Conservation (phyloP, 805 yeast species). For the Saccharomycopsis fermentans region DNA sequence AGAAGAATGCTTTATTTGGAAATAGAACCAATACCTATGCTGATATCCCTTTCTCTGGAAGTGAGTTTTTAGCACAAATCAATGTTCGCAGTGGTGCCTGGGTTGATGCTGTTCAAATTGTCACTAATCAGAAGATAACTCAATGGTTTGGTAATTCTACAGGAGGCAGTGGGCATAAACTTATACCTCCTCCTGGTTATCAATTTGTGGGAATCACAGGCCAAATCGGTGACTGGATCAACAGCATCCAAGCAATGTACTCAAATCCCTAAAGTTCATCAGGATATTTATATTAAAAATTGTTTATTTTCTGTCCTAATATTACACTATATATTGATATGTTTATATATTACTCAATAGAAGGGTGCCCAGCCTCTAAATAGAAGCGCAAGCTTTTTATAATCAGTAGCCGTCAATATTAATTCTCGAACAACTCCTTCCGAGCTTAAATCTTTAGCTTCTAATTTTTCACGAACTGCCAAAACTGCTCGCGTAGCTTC, state of each 20-base stretch:
- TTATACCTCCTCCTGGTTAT: conserved; percentile 45
- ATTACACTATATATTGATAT: not conserved
- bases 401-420: conserved; percentile 64
- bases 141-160: conserved; percentile 54
- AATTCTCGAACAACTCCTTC: conserved; percentile 81
- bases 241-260: conserved; percentile 33
- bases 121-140: conserved; percentile 43
- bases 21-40: conserved; percentile 34
- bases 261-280: conserved; percentile 21
- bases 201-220: conserved; percentile 66
- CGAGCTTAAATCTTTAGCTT: conserved; percentile 56
- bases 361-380: conserved; percentile 85
- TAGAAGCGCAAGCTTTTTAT: conserved; percentile 57
- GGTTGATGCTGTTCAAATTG: conserved; percentile 79
- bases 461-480: conserved; percentile 60
- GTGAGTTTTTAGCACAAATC: conserved; percentile 53
- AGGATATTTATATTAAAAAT: not conserved
- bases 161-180: conserved; percentile 54
- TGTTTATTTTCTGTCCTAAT: too few species aligned
- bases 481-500: conserved; percentile 76
- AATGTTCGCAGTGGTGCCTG: conserved; percentile 70
- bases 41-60: conserved; percentile 44
- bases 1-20: conserved; percentile 2
- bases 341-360: conserved; percentile 27
- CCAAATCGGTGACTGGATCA: conserved; percentile 57